Evolutionary conservation across 331 rosid genomes (phyloP), one percentile per base, ranked within the genome.

Genomic region (Ulmus americana): DNA sequence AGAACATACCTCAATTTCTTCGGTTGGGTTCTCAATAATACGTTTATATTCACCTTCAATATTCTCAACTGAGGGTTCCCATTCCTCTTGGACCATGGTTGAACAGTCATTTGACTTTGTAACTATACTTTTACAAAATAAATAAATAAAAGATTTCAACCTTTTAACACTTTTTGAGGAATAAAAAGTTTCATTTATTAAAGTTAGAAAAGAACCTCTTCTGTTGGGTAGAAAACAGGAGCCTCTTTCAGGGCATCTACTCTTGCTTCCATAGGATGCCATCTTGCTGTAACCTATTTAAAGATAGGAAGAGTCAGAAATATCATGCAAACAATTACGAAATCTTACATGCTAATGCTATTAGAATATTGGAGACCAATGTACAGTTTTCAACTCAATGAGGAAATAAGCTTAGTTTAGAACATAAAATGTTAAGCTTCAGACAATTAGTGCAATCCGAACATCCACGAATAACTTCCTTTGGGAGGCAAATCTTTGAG

Each of bases 11-110:
- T 94, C 89, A 55, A 87, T 87, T 84, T 82, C 87, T 61, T 90
- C 95, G 13, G 95, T 87, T 68, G 97, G 88, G 69, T 76, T 83
- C 75, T 84, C 91, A 76, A 68, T 64, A 67, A 90, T 87, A 35
- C 86, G 87, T 64, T 80, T 72, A 75, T 85, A 83, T 74, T 87
- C 95, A 80, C 87, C 95, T 77, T 89, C 95, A 62, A 90, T 78
- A 78, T 82, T 73, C 74, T 83, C 91, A 60, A 84, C 85, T 52
- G 88, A 77, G 11, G 88, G 95, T 55, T 80, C 84, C 88, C 83
- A 80, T 54, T 71, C 64, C 70, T 66, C 77, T 74, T 56, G 77
- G 53, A 5, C 13, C 62, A 16, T 13, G 45, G 73, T 54, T 41
- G 64, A 65, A 22, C 65, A 72, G 59, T 45, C 61, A 67, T 63